Evolutionary conservation across 208 protist species (phyloP), one percentile per base, ranked within the genome.

Genomic region (Crithidia brevicula): DNA sequence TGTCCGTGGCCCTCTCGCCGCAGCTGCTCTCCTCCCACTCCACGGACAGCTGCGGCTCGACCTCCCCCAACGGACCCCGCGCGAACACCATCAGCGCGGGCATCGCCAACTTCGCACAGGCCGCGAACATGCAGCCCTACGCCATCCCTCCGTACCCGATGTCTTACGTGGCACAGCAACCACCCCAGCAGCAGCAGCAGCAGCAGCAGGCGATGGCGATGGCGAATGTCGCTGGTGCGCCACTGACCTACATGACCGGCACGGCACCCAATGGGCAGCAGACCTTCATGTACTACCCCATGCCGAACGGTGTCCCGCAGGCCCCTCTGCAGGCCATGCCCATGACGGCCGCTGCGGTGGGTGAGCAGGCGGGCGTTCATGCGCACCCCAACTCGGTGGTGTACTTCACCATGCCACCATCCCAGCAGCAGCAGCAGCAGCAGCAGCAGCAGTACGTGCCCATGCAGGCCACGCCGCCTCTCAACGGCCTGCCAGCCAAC

Each of bases 21-120:
- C 69, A 58, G 22, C 61, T 74, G 42, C 42, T 51, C 30, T 74
- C 69, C 9, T 45, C 56, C 15, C 59, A 68, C 42, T 67, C 69
- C 9, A 67, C 59, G 18, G 69, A 74, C 34, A 67, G 60, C 50
- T 16, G 31, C 49, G 63, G 50, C 11, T 74, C 69, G 6, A 28
- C 60, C 1, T 63, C 58, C 10, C 58, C 42, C 28, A 63, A 50
- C 25, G 52, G 33, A 3, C 62, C 69, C n/a, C 45, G 30, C 10
- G 57, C 15, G 52, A 50, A 38, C 22, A 45, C 49, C 3, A 51
- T 38, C 20, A 33, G 3, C 9, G 45, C 16, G 40, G 54, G 27
- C 33, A 11, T 23, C 23, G 27, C 27, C 4, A 50, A 43, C 52
- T 13, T 11, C n/a, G 36, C 46, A 7, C 36, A 40, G 36, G 10